Evolutionary conservation across 768 basidiomycete genomes (phyloP).

Genomic region (Tulasnella sp.): DNA sequence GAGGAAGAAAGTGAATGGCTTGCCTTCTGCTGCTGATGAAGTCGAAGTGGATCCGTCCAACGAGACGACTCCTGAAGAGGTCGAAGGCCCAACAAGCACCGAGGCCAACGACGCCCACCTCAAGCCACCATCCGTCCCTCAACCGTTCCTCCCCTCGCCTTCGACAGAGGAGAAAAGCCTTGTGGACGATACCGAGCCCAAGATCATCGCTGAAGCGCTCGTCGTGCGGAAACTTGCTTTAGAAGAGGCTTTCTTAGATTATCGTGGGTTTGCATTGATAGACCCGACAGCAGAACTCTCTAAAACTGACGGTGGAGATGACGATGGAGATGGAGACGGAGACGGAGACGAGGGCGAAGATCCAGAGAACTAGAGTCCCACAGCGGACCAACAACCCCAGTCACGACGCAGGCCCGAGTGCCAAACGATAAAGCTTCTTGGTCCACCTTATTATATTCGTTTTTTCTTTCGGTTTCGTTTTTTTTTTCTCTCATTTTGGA

Average conservation of each 20-base stretch:
- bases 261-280: constrained; percentile 22
- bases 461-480: not conserved
- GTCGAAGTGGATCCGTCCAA: not conserved
- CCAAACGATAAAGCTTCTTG: not conserved
- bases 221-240: constrained; percentile 72
- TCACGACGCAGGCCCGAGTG: not conserved
- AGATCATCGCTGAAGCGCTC: constrained; percentile 76
- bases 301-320: not conserved
- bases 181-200: constrained; percentile 37
- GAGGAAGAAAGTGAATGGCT: not conserved
- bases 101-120: not conserved
- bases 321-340: not conserved
- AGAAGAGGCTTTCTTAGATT: constrained; percentile 61
- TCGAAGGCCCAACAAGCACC: not conserved
- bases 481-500: not conserved
- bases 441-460: constrained; percentile 8
- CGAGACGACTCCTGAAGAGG: not conserved
- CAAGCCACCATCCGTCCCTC: not conserved
- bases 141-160: not conserved
- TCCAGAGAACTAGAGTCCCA: not conserved
- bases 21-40: not conserved
- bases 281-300: not conserved
- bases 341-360: too few relatives aligned
- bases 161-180: not conserved
- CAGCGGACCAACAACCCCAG: not conserved